A percentile compares a stretch with the other conserved stretches of the same genome.
These are phyloP conservation scores for Ilyonectria mors-panacis DNA, from an alignment of 2,329 filamentous ascomycete species.

Conservation along the genomic window DNA sequence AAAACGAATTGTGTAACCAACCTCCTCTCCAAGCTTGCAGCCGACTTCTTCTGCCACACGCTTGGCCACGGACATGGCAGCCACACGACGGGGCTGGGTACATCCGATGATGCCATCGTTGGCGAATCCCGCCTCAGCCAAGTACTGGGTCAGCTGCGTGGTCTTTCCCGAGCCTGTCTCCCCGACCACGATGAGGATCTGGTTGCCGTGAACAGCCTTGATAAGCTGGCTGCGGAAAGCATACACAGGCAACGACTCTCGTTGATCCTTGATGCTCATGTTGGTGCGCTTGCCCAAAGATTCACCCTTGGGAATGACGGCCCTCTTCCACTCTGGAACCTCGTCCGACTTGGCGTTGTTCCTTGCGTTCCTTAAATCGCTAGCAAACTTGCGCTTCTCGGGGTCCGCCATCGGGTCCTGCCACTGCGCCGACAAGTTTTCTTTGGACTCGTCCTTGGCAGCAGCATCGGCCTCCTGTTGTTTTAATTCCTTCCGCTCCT, in stretches of 20 bases:
- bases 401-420: slow-evolving; percentile 95
- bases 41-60: slow-evolving; percentile 97
- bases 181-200: slow-evolving; percentile 94
- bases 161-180: slow-evolving; percentile 99
- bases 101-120: slow-evolving; percentile 93
- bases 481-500: slow-evolving; percentile 89
- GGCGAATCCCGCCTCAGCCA: slow-evolving; percentile 92
- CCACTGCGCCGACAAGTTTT: slow-evolving; percentile 93
- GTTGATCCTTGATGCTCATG: slow-evolving; percentile 95
- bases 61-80: slow-evolving; percentile 97
- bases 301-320: slow-evolving; percentile 83
- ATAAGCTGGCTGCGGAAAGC: slow-evolving; percentile 90
- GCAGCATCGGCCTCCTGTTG: slow-evolving; percentile 88
- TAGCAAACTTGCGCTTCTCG: slow-evolving; percentile 89
- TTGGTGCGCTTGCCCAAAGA: slow-evolving; percentile 88
- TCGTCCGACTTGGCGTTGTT: slow-evolving; percentile 74
- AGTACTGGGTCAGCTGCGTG: slow-evolving; percentile 94
- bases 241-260: slow-evolving; percentile 90
- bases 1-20: slow-evolving; percentile 98
- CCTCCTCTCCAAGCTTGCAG: slow-evolving; percentile 89
- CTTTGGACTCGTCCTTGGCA: slow-evolving; percentile 81
- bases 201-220: slow-evolving; percentile 88
- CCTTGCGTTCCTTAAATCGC: slow-evolving; percentile 82
- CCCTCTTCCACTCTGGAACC: slow-evolving; percentile 94
- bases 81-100: slow-evolving; percentile 96